Base-by-base conservation (phyloP, 768 basidiomycete species). In the Russula abietina region DNA sequence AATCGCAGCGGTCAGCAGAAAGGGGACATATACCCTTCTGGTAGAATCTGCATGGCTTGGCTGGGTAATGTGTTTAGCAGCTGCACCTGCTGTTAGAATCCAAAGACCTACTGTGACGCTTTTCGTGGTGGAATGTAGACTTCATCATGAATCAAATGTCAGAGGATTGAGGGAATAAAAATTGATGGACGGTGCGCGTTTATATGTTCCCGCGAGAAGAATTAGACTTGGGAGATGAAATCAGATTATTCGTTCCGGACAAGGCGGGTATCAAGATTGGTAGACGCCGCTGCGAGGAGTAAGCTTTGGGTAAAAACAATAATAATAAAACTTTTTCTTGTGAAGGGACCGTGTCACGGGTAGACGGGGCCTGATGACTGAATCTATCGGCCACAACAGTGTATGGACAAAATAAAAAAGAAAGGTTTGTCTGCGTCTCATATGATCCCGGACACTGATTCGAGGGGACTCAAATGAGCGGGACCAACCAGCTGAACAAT, bases 1-100 rank as follows among this genome's bases (percentile, higher is more conserved):
- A 67, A 51, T 66, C 61, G 43, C 67, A 67, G 22, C 50, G 65
- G 19, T 66, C 67, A 22, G 64, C 65, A 49, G 67, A 59, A 28
- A 67, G 67, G 14, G 65, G 51, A 36, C 67, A 67, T 17, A 17
- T 32, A 16, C 58, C 67, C 45, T 54, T 61, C 54, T 67, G 67
- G 16, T 62, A 67, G 55, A 66, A 62, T 43, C 65, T 60, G 45
- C 67, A 67, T 1, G 57, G 65, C 45, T 65, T 67, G 7, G 65
- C 67, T 67, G 56, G 32, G 51, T 22, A 8, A 45, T 32, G 24
- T 33, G 3, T 38, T 52, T 7, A 49, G n/a, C 8, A 46, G 17
- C 6, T 30, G 16, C 1, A 24, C 17, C 24, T 11, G 28, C 17
- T 17, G 17, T 28, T 33, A 39, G 38, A 14, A 46, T 28, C 11